These are phyloP conservation scores for Leishmania turanica DNA, from an alignment of 208 protist species.

Conservation along the genomic window DNA sequence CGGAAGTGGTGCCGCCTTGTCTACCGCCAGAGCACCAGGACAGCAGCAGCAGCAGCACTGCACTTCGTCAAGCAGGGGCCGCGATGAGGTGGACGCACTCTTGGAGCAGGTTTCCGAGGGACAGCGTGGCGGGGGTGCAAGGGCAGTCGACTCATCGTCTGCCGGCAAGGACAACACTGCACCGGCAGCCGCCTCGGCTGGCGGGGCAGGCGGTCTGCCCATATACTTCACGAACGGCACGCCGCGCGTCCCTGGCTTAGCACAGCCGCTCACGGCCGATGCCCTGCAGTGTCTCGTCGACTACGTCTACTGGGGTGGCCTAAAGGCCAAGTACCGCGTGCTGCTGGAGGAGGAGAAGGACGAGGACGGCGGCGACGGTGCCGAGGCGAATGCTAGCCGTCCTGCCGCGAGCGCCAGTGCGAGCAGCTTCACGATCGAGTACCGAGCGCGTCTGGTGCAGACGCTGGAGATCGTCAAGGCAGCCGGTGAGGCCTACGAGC, in stretches of 20 bases:
- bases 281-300: constrained; percentile 61
- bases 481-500: constrained; percentile 50
- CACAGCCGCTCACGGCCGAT: constrained; percentile 48
- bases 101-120: constrained; percentile 27
- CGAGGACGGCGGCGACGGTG: constrained; percentile 24
- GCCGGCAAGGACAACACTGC: constrained; percentile 1
- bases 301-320: constrained; percentile 77
- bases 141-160: not conserved
- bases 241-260: constrained; percentile 60
- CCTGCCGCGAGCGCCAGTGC: not conserved
- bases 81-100: constrained; percentile 38
- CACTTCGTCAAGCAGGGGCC: not conserved
- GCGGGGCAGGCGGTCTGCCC: constrained; percentile 4
- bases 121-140: not conserved
- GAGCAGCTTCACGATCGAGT: constrained; percentile 21
- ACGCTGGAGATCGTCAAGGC: constrained; percentile 39
- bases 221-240: constrained; percentile 81
- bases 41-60: not conserved
- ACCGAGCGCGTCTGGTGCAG: constrained; percentile 20
- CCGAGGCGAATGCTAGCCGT: not conserved
- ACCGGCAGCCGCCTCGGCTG: not conserved
- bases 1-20: not conserved
- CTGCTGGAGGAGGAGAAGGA: constrained; percentile 56
- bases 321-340: constrained; percentile 48
- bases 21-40: not conserved